Evolutionary conservation across 176 grass and related monocot species (phyloP).

Genomic region (Carex scoparia): DNA sequence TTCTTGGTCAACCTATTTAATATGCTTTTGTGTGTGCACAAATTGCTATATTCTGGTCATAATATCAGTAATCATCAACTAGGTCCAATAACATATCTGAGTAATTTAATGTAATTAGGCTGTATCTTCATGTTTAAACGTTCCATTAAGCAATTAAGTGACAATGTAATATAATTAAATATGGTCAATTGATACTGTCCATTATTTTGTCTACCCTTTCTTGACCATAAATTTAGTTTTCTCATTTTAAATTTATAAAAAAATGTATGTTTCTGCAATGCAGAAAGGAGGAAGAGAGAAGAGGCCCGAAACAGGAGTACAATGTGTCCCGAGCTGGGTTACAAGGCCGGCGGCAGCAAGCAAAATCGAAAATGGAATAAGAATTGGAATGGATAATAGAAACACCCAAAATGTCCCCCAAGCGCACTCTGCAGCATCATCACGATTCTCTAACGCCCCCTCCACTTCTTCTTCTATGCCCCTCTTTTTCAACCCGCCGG

Average conservation of each 20-base stretch:
- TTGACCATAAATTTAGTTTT: background rate
- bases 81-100: background rate
- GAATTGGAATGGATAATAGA: conserved; percentile 1
- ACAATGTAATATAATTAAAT: background rate
- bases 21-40: background rate
- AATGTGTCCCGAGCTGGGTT: conserved; percentile 38
- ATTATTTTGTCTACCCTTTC: background rate
- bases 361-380: conserved; percentile 4
- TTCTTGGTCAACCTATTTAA: background rate
- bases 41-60: background rate
- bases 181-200: background rate
- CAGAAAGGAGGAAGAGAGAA: conserved; percentile 58
- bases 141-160: background rate
- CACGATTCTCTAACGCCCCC: conserved; percentile 84
- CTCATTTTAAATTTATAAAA: background rate
- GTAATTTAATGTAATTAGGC: background rate
- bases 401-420: conserved; percentile 25
- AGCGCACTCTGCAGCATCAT: conserved; percentile 83
- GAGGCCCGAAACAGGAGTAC: conserved; percentile 31
- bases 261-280: background rate
- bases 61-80: background rate
- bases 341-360: background rate
- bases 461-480: conserved; percentile 30
- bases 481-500: conserved; percentile 24
- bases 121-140: background rate